phyloP scores from a whole-genome alignment of 805 yeast genomes.

The Cyberlindnera bimundalis region DNA sequence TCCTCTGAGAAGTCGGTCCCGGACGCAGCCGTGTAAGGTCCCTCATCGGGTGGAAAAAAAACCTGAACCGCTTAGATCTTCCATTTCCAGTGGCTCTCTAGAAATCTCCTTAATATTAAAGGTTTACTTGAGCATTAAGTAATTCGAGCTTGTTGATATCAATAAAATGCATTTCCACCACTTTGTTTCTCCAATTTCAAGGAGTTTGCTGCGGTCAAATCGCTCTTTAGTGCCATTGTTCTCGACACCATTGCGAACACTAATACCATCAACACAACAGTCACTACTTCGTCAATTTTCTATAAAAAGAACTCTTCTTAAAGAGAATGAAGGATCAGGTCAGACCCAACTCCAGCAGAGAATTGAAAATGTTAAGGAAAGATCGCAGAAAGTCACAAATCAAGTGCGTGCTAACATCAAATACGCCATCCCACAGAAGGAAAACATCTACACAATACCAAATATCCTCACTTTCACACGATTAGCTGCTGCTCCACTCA shows the following conservation, averaged over 20 bases:
- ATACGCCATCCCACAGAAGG: conserved; percentile 38
- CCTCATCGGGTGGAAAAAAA: no score
- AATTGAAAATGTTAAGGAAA: conserved; percentile 7
- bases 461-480: conserved; percentile 80
- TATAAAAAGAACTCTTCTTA: neutral
- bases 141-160: no score
- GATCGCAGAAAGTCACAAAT: conserved; percentile 26
- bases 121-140: no score
- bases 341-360: conserved; percentile 6
- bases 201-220: neutral
- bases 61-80: no score
- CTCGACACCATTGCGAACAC: neutral
- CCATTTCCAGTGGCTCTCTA: no score
- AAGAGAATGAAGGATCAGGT: neutral
- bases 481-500: conserved; percentile 75
- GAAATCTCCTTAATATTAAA: no score
- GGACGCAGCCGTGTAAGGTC: no score
- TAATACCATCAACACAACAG: neutral
- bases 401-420: conserved; percentile 31
- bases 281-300: neutral
- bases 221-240: neutral
- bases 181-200: neutral
- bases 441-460: conserved; percentile 78
- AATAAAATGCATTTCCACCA: neutral
- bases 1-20: no score